phyloP scores from a whole-genome alignment of 2,329 filamentous ascomycete genomes.

The Biscogniauxia mediterranea region DNA sequence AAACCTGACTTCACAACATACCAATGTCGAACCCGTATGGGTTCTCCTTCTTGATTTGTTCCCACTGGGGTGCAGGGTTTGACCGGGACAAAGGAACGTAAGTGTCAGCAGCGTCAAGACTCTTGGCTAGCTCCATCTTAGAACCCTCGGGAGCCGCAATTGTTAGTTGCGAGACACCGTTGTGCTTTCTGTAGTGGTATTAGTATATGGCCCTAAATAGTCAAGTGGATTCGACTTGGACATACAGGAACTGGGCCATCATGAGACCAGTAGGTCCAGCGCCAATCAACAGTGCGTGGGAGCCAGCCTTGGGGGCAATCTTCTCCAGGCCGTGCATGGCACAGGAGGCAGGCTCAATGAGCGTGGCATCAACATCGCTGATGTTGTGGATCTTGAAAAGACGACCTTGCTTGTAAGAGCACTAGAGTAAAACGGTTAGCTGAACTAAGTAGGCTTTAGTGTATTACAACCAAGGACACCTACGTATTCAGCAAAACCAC shows the following conservation, averaged over 20 bases:
- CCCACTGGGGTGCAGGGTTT: conserved; percentile 58
- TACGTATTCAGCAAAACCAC: conserved; percentile 69
- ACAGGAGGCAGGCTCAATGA: conserved; percentile 69
- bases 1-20: conserved; percentile 20
- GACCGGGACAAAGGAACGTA: conserved; percentile 54
- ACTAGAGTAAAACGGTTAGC: conserved; percentile 21
- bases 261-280: conserved; percentile 65
- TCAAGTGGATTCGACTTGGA: not conserved
- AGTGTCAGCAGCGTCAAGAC: conserved; percentile 51
- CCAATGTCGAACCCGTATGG: conserved; percentile 72
- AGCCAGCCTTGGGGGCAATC: conserved; percentile 64
- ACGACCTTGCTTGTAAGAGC: conserved; percentile 49
- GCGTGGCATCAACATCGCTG: conserved; percentile 65
- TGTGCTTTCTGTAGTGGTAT: conserved; percentile 39
- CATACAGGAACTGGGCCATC: conserved; percentile 35
- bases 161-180: conserved; percentile 68
- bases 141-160: conserved; percentile 66
- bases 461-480: conserved; percentile 45
- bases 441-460: conserved; percentile 17
- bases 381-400: conserved; percentile 67
- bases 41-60: conserved; percentile 60
- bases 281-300: conserved; percentile 63
- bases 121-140: conserved; percentile 68
- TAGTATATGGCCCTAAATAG: not conserved
- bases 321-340: conserved; percentile 69